Base-by-base conservation (phyloP, 257 asterid species). In the Plantago elongata region DNA sequence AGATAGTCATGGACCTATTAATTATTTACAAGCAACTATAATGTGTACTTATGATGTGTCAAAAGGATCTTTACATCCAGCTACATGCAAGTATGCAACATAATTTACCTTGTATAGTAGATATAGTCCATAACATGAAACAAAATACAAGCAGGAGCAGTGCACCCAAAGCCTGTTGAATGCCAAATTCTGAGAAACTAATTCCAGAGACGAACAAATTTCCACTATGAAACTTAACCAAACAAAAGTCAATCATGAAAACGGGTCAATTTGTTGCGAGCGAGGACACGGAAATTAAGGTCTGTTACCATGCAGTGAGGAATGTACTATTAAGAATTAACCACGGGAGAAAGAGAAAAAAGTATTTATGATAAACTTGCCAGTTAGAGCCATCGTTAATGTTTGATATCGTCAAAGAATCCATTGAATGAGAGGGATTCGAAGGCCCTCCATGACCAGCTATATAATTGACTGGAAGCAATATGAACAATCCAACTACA, bases 81-180 rank as follows among this genome's bases (percentile, higher is more conserved):
- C 11, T 13, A 13, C 22, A 57, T 65, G 54, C 52, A 61, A 54
- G n/a, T n/a, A n/a, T n/a, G n/a, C 11, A 16, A 45, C 40, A 34
- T 34, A 1, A 34, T 34, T 47, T 82, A 92, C 99, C 99, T 89
- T 83, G 81, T 86, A 80, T 5, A 92, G 83, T 45, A 92, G 90
- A 81, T 83, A 89, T 48, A 89, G 38, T 76, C 89, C 99, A 68
- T 92, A 92, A 67, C 70, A 76, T 16, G 99, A 89, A 54, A 92
- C 65, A 45, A 86, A 77, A 77, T 83, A 89, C 62, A 92, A 70
- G 88, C 95, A 83, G 5, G 77, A 69, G 56, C 87, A 83, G 75
- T 92, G 99, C 64, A 89, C 97, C 99, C 99, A 92, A 63, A 92
- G 95, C 96, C 99, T 92, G 95, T 76, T 30, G 65, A 75, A 75